Percentiles rank a stretch among this genome's conserved stretches.
phyloP scores from a whole-genome alignment of 2,329 filamentous ascomycete genomes.

The Xylariaceae sp. region DNA sequence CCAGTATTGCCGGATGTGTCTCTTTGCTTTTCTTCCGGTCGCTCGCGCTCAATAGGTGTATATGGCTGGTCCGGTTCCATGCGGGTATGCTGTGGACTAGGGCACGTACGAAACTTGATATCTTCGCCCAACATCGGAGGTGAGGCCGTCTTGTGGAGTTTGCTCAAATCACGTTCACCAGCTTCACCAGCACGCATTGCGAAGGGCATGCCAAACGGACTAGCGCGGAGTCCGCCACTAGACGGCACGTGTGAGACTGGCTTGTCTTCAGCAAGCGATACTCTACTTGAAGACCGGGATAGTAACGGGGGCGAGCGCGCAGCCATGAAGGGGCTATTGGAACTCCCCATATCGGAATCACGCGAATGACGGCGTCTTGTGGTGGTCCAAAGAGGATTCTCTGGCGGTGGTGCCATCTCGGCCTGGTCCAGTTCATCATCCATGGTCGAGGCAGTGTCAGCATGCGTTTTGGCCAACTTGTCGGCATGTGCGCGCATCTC shows the following conservation, averaged over 20 bases:
- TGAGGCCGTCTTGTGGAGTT: slow-evolving; percentile 51
- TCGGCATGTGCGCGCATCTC: slow-evolving; percentile 78
- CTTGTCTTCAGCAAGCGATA: slow-evolving; percentile 19
- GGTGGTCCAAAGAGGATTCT: slow-evolving; percentile 30
- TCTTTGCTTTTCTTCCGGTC: slow-evolving; percentile 46
- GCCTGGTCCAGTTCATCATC: slow-evolving; percentile 27
- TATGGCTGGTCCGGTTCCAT: slow-evolving; percentile 72
- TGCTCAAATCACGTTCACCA: slow-evolving; percentile 39
- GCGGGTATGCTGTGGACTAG: slow-evolving; percentile 78
- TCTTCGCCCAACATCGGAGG: slow-evolving; percentile 88
- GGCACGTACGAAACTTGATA: slow-evolving; percentile 74
- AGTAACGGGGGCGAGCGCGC: slow-evolving; percentile 23
- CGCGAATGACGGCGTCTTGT: slow-evolving; percentile 23
- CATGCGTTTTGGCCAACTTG: slow-evolving; percentile 51
- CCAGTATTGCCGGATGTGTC: slow-evolving; percentile 57
- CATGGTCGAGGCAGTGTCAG: slow-evolving; percentile 32
- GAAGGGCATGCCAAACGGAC: slow-evolving; percentile 43
- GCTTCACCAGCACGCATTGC: slow-evolving; percentile 36
- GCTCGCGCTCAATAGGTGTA: slow-evolving; percentile 36
- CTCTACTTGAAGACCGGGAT: slow-evolving; percentile 3
- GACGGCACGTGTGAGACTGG: slow-evolving; percentile 24
- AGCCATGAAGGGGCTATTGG: slow-evolving; percentile 21
- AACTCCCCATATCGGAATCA: slow-evolving; percentile 23
- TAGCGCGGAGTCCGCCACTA: slow-evolving; percentile 40
- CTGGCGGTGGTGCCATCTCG: slow-evolving; percentile 28